Conservation (phyloP, 345 rosid species). For the Camelina neglecta region DNA sequence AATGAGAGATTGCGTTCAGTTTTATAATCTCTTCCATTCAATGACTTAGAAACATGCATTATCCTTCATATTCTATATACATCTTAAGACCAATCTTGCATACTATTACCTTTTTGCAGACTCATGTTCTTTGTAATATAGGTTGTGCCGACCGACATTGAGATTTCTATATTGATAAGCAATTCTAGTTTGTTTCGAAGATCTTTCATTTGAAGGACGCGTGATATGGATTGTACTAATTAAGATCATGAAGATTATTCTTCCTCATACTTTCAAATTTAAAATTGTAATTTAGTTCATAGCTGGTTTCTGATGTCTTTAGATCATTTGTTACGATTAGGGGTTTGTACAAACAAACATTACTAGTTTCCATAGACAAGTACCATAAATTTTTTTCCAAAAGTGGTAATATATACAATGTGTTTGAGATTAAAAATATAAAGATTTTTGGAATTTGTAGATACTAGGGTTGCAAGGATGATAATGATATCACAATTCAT, state of each 20-base stretch:
- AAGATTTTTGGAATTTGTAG: not conserved
- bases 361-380: not conserved
- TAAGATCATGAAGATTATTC: not conserved
- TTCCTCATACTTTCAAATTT: not conserved
- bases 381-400: not conserved
- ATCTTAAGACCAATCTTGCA: conserved; percentile 6
- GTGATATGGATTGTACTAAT: not conserved
- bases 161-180: conserved; percentile 12
- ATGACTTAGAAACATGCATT: not conserved
- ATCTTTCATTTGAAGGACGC: not conserved
- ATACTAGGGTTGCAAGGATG: not conserved
- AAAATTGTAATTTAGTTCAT: not conserved
- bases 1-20: not conserved
- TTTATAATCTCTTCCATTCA: not conserved
- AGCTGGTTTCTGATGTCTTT: not conserved
- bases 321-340: conserved; percentile 8
- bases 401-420: not conserved
- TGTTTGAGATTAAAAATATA: not conserved
- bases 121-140: not conserved
- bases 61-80: conserved; percentile 9
- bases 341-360: not conserved
- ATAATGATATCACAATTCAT: not conserved
- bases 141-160: not conserved
- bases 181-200: not conserved
- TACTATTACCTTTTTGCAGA: not conserved